A percentile compares a stretch with the other conserved stretches of the same genome.
Conservation (phyloP, 495 filamentous ascomycete species). For the Geoglossum glabrum region DNA sequence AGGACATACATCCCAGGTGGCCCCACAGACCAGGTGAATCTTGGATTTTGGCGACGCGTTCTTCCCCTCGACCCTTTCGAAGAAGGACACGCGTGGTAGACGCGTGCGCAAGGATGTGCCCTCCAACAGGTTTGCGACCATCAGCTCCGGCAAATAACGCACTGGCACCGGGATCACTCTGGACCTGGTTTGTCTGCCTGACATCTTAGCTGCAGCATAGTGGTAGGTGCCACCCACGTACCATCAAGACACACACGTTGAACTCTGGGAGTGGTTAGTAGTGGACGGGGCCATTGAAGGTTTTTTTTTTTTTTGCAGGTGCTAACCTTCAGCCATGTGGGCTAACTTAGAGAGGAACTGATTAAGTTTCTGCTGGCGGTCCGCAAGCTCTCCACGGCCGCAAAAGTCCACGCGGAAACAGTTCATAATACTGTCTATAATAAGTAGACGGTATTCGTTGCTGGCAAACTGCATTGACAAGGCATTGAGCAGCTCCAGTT, state of each 20-base stretch:
- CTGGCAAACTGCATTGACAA: slow-evolving; percentile 44
- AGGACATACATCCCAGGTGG: neutral
- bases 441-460: slow-evolving; percentile 49
- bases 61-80: slow-evolving; percentile 58
- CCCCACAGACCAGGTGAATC: slow-evolving; percentile 44
- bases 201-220: neutral
- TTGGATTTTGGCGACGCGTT: slow-evolving; percentile 61
- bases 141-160: slow-evolving; percentile 63
- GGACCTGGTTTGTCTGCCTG: slow-evolving; percentile 56
- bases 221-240: slow-evolving; percentile 12
- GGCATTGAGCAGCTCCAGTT: slow-evolving; percentile 47
- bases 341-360: slow-evolving; percentile 48
- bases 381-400: slow-evolving; percentile 56
- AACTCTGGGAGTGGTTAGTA: slow-evolving; percentile 32
- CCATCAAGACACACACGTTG: slow-evolving; percentile 58
- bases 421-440: slow-evolving; percentile 66
- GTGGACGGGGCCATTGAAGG: neutral
- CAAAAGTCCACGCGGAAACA: slow-evolving; percentile 57
- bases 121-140: slow-evolving; percentile 55
- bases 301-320: neutral
- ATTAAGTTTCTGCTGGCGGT: slow-evolving; percentile 57
- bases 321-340: slow-evolving; percentile 51
- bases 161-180: slow-evolving; percentile 61
- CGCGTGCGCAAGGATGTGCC: slow-evolving; percentile 64
- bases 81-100: slow-evolving; percentile 55